A percentile compares a stretch with the other conserved stretches of the same genome.
phyloP scores from a whole-genome alignment of 371 early-diverging fungal species.

The Sporodiniella umbellata region DNA sequence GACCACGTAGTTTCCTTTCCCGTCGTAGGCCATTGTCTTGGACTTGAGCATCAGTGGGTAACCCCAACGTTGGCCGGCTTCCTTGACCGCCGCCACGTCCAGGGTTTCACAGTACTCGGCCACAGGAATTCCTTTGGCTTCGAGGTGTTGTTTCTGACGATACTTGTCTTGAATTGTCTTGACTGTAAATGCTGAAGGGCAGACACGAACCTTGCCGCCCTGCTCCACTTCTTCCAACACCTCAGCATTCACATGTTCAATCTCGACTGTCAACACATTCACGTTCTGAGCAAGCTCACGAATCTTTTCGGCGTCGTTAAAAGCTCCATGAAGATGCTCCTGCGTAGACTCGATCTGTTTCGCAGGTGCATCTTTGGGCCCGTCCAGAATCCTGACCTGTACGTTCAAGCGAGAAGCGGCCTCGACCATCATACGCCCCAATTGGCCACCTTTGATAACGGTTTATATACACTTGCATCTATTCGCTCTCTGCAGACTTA shows the following conservation, averaged over 20 bases:
- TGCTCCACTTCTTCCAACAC: conserved; percentile 67
- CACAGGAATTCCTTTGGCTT: conserved; percentile 62
- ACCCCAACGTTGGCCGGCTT: conserved; percentile 67
- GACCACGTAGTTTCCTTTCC: conserved; percentile 89
- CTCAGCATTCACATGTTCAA: conserved; percentile 90
- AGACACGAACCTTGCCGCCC: conserved; percentile 45
- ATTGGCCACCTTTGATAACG: conserved; percentile 74
- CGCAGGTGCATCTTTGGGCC: conserved; percentile 73
- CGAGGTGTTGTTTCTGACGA: conserved; percentile 78
- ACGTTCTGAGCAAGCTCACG: conserved; percentile 67
- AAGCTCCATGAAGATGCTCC: conserved; percentile 75
- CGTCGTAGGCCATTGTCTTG: conserved; percentile 93
- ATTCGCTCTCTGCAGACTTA: conserved; percentile 6
- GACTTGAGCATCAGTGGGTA: conserved; percentile 95
- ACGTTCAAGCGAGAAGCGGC: conserved; percentile 90
- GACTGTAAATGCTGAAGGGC: conserved; percentile 83
- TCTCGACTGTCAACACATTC: conserved; percentile 91
- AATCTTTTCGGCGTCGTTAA: conserved; percentile 76
- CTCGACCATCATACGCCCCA: conserved; percentile 95
- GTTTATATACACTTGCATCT: neutral
- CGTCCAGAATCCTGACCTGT: conserved; percentile 79
- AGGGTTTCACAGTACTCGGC: conserved; percentile 67
- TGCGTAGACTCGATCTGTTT: conserved; percentile 76
- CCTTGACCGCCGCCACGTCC: conserved; percentile 43
- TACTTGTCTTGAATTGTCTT: conserved; percentile 93